Conservation (phyloP, 73 alveolate species). For the Tetrahymena elliotti region DNA sequence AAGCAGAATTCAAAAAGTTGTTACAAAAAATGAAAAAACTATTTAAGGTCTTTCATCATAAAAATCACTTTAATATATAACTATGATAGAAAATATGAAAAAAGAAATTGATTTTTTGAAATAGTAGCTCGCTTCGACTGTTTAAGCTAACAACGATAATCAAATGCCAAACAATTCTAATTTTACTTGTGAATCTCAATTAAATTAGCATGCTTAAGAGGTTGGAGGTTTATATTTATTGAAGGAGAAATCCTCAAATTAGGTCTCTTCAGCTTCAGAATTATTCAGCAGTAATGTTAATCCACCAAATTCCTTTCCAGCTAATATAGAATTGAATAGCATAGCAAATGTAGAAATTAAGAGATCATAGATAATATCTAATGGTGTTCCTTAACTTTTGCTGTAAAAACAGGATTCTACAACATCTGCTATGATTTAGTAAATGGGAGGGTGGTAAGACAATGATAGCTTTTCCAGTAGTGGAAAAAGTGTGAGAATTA, state of each 20-base stretch:
- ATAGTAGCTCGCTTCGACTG: not conserved
- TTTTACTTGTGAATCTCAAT: not conserved
- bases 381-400: not conserved
- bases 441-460: not conserved
- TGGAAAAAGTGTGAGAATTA: not conserved
- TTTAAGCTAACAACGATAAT: not conserved
- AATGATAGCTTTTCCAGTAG: not conserved
- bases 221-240: not conserved
- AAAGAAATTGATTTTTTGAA: not conserved
- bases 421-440: not conserved
- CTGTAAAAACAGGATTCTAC: not conserved
- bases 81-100: not conserved
- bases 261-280: not conserved
- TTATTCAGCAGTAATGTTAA: not conserved
- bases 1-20: conserved; percentile 73
- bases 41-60: not conserved
- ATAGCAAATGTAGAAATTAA: not conserved
- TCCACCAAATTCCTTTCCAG: not conserved
- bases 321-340: not conserved
- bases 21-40: conserved; percentile 32
- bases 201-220: not conserved
- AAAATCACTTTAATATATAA: not conserved
- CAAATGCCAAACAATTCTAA: not conserved
- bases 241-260: not conserved
- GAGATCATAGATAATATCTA: not conserved